These are phyloP conservation scores for Mycena latifolia DNA, from an alignment of 768 basidiomycete genomes.

Conservation along the genomic window DNA sequence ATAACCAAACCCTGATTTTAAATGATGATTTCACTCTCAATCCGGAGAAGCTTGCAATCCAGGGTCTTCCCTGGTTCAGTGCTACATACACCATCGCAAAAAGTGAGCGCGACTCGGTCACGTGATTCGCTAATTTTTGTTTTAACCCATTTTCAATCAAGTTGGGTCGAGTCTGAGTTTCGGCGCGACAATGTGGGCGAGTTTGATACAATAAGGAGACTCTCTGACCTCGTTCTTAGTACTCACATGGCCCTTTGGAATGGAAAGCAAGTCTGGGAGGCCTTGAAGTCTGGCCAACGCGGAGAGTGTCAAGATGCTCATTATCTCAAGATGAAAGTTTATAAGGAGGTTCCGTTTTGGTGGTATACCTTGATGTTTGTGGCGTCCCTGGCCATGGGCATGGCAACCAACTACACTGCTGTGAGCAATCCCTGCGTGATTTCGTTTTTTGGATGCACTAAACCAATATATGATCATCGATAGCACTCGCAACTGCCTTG, in stretches of 20 bases:
- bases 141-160: no score
- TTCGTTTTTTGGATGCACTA: background rate
- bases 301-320: constrained; percentile 64
- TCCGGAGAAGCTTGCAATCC: constrained; percentile 54
- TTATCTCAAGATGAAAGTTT: constrained; percentile 66
- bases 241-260: constrained; percentile 68
- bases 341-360: constrained; percentile 56
- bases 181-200: constrained; percentile 55
- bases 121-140: no score
- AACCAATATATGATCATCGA: background rate
- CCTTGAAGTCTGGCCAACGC: constrained; percentile 53
- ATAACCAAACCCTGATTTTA: background rate
- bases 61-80: constrained; percentile 61
- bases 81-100: constrained; percentile 57
- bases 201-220: no score
- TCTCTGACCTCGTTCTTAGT: background rate
- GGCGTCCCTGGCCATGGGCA: constrained; percentile 61
- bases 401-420: constrained; percentile 66
- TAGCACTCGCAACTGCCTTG: constrained; percentile 38
- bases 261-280: constrained; percentile 57
- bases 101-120: constrained; percentile 50
- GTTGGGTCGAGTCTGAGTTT: constrained; percentile 30
- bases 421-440: background rate
- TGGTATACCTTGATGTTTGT: constrained; percentile 62
- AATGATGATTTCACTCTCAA: constrained; percentile 57